Percentiles rank a stretch among this genome's conserved stretches.
phyloP scores from a whole-genome alignment of 805 yeast genomes.

The Metschnikowia kofuensis region DNA sequence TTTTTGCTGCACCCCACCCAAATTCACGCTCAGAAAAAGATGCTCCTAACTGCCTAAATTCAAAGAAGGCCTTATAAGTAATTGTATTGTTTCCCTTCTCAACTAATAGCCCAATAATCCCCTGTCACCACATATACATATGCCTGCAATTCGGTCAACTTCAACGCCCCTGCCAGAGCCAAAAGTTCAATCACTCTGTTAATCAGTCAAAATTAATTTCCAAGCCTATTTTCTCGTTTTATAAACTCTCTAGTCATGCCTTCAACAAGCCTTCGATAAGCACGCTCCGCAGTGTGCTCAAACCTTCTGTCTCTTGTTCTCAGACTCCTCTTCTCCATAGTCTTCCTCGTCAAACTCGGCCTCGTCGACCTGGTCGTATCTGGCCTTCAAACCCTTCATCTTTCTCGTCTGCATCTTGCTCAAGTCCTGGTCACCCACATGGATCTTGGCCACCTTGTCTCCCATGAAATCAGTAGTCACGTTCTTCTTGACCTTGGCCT shows the following conservation, averaged over 20 bases:
- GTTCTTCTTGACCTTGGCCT: conserved; percentile 83
- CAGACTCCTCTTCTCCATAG: conserved; percentile 42
- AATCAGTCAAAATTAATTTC: too few relatives aligned
- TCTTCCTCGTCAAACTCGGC: conserved; percentile 52
- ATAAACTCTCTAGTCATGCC: background rate
- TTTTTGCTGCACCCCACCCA: too few relatives aligned
- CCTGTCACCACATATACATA: too few relatives aligned
- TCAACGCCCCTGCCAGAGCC: too few relatives aligned
- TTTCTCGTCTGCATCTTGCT: conserved; percentile 90
- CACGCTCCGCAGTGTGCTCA: conserved; percentile 6
- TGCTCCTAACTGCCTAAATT: too few relatives aligned
- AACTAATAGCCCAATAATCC: too few relatives aligned
- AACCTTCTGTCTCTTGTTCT: conserved; percentile 32
- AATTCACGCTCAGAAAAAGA: too few relatives aligned
- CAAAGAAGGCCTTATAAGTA: too few relatives aligned
- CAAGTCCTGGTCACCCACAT: conserved; percentile 93
- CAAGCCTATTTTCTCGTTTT: background rate
- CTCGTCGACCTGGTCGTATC: conserved; percentile 66
- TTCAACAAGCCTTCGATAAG: too few relatives aligned
- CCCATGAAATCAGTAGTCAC: conserved; percentile 86
- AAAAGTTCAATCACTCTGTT: too few relatives aligned
- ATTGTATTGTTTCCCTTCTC: too few relatives aligned
- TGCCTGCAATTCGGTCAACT: too few relatives aligned
- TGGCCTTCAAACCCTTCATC: conserved; percentile 94
- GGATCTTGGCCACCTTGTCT: conserved; percentile 94